Evolutionary conservation across 495 filamentous ascomycete species (phyloP).

Genomic region (Penicillium paradoxum): DNA sequence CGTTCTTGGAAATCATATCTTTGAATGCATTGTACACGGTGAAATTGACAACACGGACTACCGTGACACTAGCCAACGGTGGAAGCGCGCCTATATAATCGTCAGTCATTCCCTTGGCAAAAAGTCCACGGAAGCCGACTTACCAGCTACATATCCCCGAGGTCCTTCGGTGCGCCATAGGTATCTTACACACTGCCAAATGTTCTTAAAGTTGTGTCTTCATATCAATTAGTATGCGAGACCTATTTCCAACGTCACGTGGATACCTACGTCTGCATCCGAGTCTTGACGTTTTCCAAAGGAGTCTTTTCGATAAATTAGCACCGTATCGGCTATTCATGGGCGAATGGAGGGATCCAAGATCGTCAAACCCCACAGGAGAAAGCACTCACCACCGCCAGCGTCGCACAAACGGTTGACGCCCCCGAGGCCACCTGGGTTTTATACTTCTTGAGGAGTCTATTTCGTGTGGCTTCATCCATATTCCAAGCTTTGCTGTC

Average conservation of each 20-base stretch:
- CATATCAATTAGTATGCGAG: neutral
- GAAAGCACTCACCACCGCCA: constrained; percentile 41
- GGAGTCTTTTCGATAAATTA: constrained; percentile 30
- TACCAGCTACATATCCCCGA: constrained; percentile 46
- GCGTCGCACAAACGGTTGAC: constrained; percentile 41
- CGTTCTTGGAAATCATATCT: constrained; percentile 56
- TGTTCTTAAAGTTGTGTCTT: constrained; percentile 40
- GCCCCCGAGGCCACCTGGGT: constrained; percentile 44
- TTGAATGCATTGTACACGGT: constrained; percentile 86
- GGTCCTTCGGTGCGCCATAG: constrained; percentile 44
- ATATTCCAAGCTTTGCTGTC: constrained; percentile 34
- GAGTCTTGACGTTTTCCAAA: constrained; percentile 47
- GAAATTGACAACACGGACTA: constrained; percentile 88
- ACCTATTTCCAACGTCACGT: neutral
- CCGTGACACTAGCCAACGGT: constrained; percentile 80
- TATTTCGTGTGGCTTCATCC: constrained; percentile 38
- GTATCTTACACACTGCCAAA: constrained; percentile 39
- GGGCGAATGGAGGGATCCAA: neutral
- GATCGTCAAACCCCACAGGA: neutral
- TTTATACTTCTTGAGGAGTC: constrained; percentile 41
- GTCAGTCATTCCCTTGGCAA: constrained; percentile 1
- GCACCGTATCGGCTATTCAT: neutral
- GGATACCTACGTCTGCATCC: constrained; percentile 45
- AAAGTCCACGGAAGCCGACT: constrained; percentile 1
- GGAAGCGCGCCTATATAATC: constrained; percentile 61